Evolutionary conservation across 1,139 yeast genomes (phyloP).

Genomic region (Ogataea hybrid): DNA sequence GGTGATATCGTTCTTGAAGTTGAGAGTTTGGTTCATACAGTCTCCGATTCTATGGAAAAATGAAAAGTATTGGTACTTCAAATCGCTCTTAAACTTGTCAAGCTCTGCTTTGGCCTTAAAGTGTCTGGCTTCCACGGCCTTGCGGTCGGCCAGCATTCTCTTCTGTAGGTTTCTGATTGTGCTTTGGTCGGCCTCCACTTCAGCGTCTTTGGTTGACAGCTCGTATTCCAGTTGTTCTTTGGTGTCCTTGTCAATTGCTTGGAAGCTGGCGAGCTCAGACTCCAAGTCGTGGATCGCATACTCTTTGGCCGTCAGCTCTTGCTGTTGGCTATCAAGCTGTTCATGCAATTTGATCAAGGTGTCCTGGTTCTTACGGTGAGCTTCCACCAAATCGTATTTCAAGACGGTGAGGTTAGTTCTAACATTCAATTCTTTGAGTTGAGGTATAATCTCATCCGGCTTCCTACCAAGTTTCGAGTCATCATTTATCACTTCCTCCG

Average conservation of each 20-base stretch:
- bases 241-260: conserved; percentile 16
- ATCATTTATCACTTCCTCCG: conserved; percentile 23
- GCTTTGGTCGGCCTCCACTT: conserved; percentile 17
- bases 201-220: conserved; percentile 18
- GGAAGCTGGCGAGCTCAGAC: conserved; percentile 19
- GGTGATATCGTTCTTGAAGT: conserved; percentile 19
- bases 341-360: conserved; percentile 61
- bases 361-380: conserved; percentile 55
- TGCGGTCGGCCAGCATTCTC: conserved; percentile 17
- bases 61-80: conserved; percentile 14
- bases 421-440: conserved; percentile 29
- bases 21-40: conserved; percentile 19
- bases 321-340: conserved; percentile 53
- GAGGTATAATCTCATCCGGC: conserved; percentile 36
- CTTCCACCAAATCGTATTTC: conserved; percentile 46
- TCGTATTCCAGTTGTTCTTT: conserved; percentile 18
- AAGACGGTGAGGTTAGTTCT: conserved; percentile 30
- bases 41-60: conserved; percentile 18
- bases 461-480: conserved; percentile 38
- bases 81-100: conserved; percentile 16
- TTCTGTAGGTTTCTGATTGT: conserved; percentile 16
- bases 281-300: conserved; percentile 62
- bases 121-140: conserved; percentile 14
- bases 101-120: conserved; percentile 28
- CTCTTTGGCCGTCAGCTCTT: conserved; percentile 52